These are phyloP conservation scores for Chlorella sp. DNA, from an alignment of 139 green algal genomes.

Conservation along the genomic window DNA sequence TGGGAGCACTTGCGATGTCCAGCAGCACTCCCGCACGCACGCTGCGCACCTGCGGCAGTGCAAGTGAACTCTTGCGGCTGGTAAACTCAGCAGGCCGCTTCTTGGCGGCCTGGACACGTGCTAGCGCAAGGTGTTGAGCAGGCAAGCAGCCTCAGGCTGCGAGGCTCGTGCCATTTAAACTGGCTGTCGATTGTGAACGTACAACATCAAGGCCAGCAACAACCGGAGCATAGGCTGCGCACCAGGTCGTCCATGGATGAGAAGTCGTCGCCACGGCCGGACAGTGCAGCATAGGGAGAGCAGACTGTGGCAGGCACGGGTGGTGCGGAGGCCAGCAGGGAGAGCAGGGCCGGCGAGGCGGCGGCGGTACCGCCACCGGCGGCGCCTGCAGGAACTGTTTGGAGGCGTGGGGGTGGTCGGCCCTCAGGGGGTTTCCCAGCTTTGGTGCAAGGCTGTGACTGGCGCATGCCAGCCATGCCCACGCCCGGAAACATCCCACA, in stretches of 20 bases:
- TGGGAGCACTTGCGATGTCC: slow-evolving; percentile 26
- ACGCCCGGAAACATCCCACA: too few relatives aligned
- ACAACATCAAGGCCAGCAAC: too few relatives aligned
- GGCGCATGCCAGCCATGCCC: too few relatives aligned
- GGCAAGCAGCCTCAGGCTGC: too few relatives aligned
- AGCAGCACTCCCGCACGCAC: slow-evolving; percentile 35
- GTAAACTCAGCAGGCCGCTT: too few relatives aligned
- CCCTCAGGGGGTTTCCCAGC: background rate
- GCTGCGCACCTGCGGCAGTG: background rate
- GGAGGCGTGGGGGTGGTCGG: background rate
- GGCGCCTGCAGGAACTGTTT: background rate
- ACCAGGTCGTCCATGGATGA: slow-evolving; percentile 45
- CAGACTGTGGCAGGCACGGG: slow-evolving; percentile 18
- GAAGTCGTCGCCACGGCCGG: slow-evolving; percentile 51
- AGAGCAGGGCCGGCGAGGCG: background rate
- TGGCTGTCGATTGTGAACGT: too few relatives aligned
- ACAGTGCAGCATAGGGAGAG: slow-evolving; percentile 52
- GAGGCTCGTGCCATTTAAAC: too few relatives aligned
- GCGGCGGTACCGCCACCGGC: background rate
- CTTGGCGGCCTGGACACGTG: too few relatives aligned
- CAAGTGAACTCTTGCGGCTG: too few relatives aligned
- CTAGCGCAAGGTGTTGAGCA: too few relatives aligned
- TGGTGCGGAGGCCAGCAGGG: background rate
- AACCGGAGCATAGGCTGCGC: too few relatives aligned
- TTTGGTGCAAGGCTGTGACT: too few relatives aligned